phyloP scores from a whole-genome alignment of 805 yeast species.

The Hanseniaspora lachancei region DNA sequence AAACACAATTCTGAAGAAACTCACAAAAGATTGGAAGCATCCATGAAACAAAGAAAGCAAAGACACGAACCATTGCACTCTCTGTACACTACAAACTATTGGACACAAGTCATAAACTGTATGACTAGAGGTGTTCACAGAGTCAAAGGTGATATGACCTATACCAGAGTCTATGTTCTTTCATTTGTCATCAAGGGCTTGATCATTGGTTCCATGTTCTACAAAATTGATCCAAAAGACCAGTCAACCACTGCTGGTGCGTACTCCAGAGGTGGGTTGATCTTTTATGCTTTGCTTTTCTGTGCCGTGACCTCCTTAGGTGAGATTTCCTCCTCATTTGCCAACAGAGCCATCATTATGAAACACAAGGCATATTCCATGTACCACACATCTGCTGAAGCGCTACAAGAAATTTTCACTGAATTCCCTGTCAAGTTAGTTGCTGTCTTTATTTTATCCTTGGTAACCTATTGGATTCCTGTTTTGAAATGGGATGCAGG shows the following conservation, averaged over 20 bases:
- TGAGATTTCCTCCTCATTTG: constrained; percentile 46
- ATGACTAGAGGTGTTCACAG: constrained; percentile 42
- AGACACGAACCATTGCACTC: constrained; percentile 30
- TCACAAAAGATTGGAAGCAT: constrained; percentile 30
- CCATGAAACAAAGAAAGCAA: constrained; percentile 33
- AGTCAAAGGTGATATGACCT: constrained; percentile 43
- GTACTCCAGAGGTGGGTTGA: constrained; percentile 48
- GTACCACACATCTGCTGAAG: constrained; percentile 56
- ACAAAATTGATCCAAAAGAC: constrained; percentile 30
- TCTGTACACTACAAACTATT: constrained; percentile 33
- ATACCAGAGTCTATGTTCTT: constrained; percentile 37
- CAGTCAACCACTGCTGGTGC: constrained; percentile 40
- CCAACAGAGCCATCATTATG: constrained; percentile 48
- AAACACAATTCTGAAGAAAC: constrained; percentile 33
- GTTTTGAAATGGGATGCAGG: constrained; percentile 41
- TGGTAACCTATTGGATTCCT: constrained; percentile 41
- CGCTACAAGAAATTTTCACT: constrained; percentile 42
- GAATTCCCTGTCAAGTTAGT: constrained; percentile 45
- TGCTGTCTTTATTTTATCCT: constrained; percentile 36
- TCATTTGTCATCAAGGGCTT: constrained; percentile 47
- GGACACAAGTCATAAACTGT: constrained; percentile 39
- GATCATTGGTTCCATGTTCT: constrained; percentile 48
- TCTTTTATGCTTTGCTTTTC: constrained; percentile 48
- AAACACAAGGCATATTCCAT: constrained; percentile 53
- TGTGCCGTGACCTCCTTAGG: constrained; percentile 50